Conservation (phyloP, 1,284 basidiomycete species). For the Prillingera fragicola region DNA sequence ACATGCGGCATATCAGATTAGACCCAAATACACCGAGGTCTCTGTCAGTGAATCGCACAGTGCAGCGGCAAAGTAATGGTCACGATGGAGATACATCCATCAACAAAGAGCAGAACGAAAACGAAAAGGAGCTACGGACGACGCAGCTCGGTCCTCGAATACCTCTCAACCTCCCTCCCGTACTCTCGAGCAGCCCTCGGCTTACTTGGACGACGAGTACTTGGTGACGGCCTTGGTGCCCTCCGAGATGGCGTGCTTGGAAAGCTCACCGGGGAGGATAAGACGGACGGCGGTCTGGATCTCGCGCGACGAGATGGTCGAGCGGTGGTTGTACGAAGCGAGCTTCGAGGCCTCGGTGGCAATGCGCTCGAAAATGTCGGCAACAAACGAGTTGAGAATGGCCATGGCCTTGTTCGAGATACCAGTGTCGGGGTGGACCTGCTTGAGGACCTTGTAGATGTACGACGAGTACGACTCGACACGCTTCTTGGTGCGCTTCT, state of each 20-base stretch:
- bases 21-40: no score
- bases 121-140: slow-evolving; percentile 11
- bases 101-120: slow-evolving; percentile 18
- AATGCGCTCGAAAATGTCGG: slow-evolving; percentile 90
- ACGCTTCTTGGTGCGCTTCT: slow-evolving; percentile 82
- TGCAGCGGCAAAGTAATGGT: no score
- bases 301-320: slow-evolving; percentile 88
- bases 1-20: no score
- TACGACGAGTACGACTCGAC: slow-evolving; percentile 86
- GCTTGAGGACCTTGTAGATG: slow-evolving; percentile 70
- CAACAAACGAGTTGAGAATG: slow-evolving; percentile 87
- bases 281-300: slow-evolving; percentile 88
- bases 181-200: no score
- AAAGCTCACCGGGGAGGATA: slow-evolving; percentile 76
- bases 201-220: slow-evolving; percentile 52
- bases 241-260: slow-evolving; percentile 81
- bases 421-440: slow-evolving; percentile 92
- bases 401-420: slow-evolving; percentile 94
- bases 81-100: slow-evolving; percentile 17
- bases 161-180: no score
- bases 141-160: no score
- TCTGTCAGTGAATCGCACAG: no score
- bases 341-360: slow-evolving; percentile 89
- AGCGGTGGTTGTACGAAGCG: slow-evolving; percentile 87
- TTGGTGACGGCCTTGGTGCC: slow-evolving; percentile 57